Base-by-base conservation (phyloP, 2,329 filamentous ascomycete genomes). In the Clarireedia monteithiana region DNA sequence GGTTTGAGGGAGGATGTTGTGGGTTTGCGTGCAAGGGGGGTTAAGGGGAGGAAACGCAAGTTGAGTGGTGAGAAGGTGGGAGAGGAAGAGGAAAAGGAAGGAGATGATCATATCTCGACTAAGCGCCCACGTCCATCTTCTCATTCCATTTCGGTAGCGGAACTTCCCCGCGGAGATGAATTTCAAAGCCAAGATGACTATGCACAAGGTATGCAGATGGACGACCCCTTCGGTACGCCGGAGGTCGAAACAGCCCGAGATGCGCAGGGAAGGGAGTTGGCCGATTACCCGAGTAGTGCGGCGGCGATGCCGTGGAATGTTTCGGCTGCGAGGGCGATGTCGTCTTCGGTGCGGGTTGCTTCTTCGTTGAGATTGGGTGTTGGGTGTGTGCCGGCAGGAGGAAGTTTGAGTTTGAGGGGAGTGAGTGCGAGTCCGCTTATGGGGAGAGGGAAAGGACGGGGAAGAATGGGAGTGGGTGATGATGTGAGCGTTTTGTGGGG, bases 181-280 rank as follows among this genome's bases (percentile, higher is more conserved):
- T 7, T 12, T 30, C 27, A 10, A 30, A 10, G 10, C 10, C 6
- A 2, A 30, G 58, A 67, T 36, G 65, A 71, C 24, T 68, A 68
- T 44, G 67, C 66, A 7, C 64, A 70, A 2, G 62, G 73, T 6
- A 71, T 70, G n/a, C 69, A 75, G 20, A 71, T 76, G 17, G 68
- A 70, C 0, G 60, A 72, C 26, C 39, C 10, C 20, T 40, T 56
- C 10, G 53, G 53, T 23, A 56, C 48, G 14, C 48, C 47, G 3
- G 48, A 79, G 7, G 69, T 86, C 20, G 90, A 95, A 68, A 70
- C 89, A 24, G 88, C 85, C 20, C 82, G 89, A 70, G 82, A 88
- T 44, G 86, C 81, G 1, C 80, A 76, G 0, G 77, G 81, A 9
- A 30, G 27, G 0, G 79, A 81, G 6, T 77, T 94, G 53, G 81